Base-by-base conservation (phyloP, 768 basidiomycete species). In the Candolleomyces eurysporus region DNA sequence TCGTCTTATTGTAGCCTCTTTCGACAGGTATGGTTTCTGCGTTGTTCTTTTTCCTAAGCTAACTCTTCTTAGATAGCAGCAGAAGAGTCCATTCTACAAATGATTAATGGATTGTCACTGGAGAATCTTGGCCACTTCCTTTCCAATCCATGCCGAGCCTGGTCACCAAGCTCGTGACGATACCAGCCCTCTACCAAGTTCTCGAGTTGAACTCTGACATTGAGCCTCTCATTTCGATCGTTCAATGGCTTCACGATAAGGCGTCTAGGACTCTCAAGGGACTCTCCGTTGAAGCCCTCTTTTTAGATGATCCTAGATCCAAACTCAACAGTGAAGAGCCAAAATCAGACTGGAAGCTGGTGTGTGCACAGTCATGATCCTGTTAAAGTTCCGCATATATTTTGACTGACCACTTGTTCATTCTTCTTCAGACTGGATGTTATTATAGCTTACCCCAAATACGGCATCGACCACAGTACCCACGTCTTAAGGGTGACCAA, bases 391-490 rank as follows among this genome's bases (percentile, higher is more conserved):
- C 9, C 42, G 17, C 17, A 17, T 43, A 9, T 17, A 17, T 8
- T 8, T 43, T 43, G 8, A 43, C 17, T 9, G 8, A 9, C 17
- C 17, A 43, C 42, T 43, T 8, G 17, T 17, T 9, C 17, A 59
- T 30, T 32, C 2, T 4, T 10, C 19, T 19, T n/a, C 55, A 69
- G 71, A 73, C 67, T 13, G 73, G 75, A 2, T 69, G 66, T 21
- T 72, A 63, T 54, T 77, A 76, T 52, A 63, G 69, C 6, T 66
- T 72, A 62, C 72, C 72, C 10, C 63, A 68, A 39, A 67, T 77
- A 13, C 65, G 73, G 26, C 36, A 64, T 1, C 64, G 73, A 10
- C 71, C 73, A 0, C 54, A 57, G 5, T 77, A 75, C 53, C 70
- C 72, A 0, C 43, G 61, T n/a, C 57, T 75, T 4, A 65, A 60